Conservation (phyloP, 805 yeast species). For the Cyberlindnera suaveolens region DNA sequence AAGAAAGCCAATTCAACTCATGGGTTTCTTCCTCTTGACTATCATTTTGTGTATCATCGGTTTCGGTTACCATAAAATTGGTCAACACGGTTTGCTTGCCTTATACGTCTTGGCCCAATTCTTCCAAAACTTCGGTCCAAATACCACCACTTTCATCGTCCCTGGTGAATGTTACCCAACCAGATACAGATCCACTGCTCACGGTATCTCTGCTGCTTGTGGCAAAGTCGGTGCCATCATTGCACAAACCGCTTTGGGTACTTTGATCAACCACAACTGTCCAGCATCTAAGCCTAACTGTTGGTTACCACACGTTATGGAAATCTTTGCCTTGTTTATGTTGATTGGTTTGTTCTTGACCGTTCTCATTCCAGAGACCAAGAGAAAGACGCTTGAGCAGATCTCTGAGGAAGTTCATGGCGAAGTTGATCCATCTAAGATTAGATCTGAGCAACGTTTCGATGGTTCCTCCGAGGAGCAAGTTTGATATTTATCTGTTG, state of each 20-base stretch:
- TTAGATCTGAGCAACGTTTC: conserved; percentile 8
- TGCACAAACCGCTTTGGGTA: conserved; percentile 85
- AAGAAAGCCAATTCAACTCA: conserved; percentile 75
- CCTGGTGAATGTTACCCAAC: conserved; percentile 95
- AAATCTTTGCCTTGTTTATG: conserved; percentile 90
- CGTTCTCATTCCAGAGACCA: conserved; percentile 79
- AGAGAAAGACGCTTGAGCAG: conserved; percentile 85
- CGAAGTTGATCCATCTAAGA: conserved; percentile 53
- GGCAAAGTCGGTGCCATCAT: conserved; percentile 93
- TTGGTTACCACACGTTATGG: conserved; percentile 90
- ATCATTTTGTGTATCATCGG: conserved; percentile 73
- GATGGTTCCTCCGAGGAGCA: conserved; percentile 17
- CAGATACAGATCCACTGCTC: conserved; percentile 92
- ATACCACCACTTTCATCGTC: conserved; percentile 82
- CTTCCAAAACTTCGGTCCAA: conserved; percentile 91
- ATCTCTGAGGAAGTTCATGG: conserved; percentile 77
- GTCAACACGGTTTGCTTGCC: conserved; percentile 63
- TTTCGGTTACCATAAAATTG: conserved; percentile 70
- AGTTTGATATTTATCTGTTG: conserved; percentile 4
- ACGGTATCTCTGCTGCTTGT: conserved; percentile 87
- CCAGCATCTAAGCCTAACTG: conserved; percentile 49
- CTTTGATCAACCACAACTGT: conserved; percentile 76
- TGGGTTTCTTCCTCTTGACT: conserved; percentile 71
- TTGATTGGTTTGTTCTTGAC: conserved; percentile 64
- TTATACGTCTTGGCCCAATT: conserved; percentile 77